Conservation (phyloP, 2,329 filamentous ascomycete species). For the Phialophora macrospora region DNA sequence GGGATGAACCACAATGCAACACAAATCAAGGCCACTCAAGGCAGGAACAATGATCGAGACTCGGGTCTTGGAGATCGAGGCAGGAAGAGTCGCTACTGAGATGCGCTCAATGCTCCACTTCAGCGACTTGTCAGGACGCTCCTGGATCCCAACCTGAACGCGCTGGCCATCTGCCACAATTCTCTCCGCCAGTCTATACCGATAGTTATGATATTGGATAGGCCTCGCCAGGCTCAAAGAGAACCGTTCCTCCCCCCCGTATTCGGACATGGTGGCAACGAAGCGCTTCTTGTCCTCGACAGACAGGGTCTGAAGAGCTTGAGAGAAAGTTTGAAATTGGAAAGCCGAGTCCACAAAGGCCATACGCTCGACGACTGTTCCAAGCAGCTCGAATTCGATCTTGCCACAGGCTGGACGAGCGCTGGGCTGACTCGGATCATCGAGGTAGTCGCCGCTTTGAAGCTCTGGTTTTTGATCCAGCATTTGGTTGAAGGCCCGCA, state of each 20-base stretch:
- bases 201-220: neutral
- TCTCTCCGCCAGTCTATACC: neutral
- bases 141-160: too few relatives aligned
- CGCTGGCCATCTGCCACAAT: too few relatives aligned
- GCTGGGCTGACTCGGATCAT: neutral
- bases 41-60: too few relatives aligned
- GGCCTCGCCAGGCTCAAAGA: neutral
- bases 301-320: neutral
- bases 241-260: neutral
- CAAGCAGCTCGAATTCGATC: neutral
- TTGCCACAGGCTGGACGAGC: neutral
- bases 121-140: too few relatives aligned
- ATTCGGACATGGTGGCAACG: neutral
- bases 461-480: neutral
- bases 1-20: too few relatives aligned
- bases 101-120: too few relatives aligned
- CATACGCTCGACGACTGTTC: neutral
- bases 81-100: too few relatives aligned
- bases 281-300: neutral
- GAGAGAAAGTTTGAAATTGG: neutral
- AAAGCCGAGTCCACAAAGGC: constrained; percentile 1
- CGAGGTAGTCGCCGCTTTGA: neutral
- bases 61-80: too few relatives aligned
- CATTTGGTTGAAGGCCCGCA: constrained; percentile 6
- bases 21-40: too few relatives aligned